These are phyloP conservation scores for Neurospora sp. DNA, from an alignment of 2,329 filamentous ascomycete genomes.

Conservation along the genomic window DNA sequence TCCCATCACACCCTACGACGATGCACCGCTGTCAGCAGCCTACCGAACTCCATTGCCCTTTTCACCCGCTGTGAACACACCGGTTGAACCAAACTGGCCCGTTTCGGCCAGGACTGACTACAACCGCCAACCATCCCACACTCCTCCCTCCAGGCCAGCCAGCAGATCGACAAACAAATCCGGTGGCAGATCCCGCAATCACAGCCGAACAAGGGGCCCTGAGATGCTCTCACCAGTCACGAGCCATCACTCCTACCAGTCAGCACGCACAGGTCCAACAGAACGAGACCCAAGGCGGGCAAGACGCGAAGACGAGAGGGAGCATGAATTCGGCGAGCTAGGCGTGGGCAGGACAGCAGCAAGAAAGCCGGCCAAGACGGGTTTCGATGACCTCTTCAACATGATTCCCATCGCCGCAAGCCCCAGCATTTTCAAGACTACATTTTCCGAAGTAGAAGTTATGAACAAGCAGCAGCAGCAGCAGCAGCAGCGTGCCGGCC, in stretches of 20 bases:
- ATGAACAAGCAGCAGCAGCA: not conserved
- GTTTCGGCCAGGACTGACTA: conserved; percentile 3
- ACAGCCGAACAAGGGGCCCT: not conserved
- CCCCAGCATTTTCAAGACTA: conserved; percentile 17
- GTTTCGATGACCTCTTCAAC: not conserved
- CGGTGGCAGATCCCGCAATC: not conserved
- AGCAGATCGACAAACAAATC: not conserved
- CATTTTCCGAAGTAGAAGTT: not conserved
- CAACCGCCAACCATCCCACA: conserved; percentile 1
- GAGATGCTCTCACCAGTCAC: not conserved
- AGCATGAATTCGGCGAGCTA: not conserved
- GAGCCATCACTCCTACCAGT: not conserved
- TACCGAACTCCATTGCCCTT: not conserved
- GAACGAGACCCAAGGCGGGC: not conserved
- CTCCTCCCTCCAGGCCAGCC: not conserved
- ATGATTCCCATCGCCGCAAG: conserved; percentile 20
- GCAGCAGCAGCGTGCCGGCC: not conserved
- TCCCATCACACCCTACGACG: conserved; percentile 9
- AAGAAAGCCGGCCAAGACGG: not conserved
- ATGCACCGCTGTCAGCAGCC: conserved; percentile 5
- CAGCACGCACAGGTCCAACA: not conserved
- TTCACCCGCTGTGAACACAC: conserved; percentile 5
- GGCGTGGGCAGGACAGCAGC: not conserved
- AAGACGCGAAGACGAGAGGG: not conserved
- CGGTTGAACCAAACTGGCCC: conserved; percentile 10